These are phyloP conservation scores for Coemansia sp. DNA, from an alignment of 192 early-diverging fungal genomes.

Conservation along the genomic window DNA sequence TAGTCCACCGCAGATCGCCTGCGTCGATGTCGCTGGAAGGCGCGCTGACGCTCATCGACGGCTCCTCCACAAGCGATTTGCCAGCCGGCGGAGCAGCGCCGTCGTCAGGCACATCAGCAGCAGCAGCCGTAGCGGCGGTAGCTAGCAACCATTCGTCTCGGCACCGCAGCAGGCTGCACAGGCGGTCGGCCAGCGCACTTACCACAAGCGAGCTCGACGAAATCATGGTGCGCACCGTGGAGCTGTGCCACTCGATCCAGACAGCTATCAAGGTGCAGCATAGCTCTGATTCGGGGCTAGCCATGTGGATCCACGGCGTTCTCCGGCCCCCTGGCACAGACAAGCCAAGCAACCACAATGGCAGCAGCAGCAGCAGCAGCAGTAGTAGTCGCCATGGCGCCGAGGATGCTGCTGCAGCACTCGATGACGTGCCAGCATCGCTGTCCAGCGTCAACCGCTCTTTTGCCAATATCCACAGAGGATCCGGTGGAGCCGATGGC, in stretches of 20 bases:
- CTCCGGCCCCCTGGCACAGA: background rate
- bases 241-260: slow-evolving; percentile 53
- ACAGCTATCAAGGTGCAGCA: slow-evolving; percentile 39
- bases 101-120: background rate
- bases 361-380: too few species aligned
- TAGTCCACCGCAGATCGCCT: slow-evolving; percentile 21
- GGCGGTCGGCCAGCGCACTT: slow-evolving; percentile 40
- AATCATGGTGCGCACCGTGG: slow-evolving; percentile 50
- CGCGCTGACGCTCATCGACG: slow-evolving; percentile 42
- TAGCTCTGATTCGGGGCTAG: slow-evolving; percentile 33
- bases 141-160: background rate
- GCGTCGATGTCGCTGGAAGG: slow-evolving; percentile 45
- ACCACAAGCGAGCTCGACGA: slow-evolving; percentile 45
- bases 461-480: background rate
- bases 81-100: background rate
- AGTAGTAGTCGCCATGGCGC: too few species aligned
- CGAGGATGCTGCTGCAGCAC: background rate
- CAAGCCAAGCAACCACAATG: too few species aligned
- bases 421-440: background rate
- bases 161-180: slow-evolving; percentile 33
- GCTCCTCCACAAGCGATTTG: slow-evolving; percentile 10
- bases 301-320: slow-evolving; percentile 22
- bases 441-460: slow-evolving; percentile 1
- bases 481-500: too few species aligned
- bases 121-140: background rate